Conservation (phyloP, 768 basidiomycete species). For the Mycena galopus region DNA sequence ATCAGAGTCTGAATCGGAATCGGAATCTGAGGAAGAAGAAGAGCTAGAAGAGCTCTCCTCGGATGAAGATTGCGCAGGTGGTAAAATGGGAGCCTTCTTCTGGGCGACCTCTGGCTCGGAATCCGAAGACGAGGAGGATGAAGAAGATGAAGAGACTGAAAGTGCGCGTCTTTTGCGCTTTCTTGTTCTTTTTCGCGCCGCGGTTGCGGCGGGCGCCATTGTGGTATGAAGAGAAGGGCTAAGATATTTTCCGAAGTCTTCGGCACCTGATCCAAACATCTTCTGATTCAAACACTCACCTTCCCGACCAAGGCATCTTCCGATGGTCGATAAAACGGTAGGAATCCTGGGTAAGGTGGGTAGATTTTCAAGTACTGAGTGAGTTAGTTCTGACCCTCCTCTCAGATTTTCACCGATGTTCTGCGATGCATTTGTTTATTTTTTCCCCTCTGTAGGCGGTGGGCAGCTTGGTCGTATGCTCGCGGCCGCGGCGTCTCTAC, state of each 20-base stretch:
- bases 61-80: conserved; percentile 16
- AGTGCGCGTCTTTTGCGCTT: conserved; percentile 69
- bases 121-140: conserved; percentile 36
- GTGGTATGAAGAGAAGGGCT: conserved; percentile 22
- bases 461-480: conserved; percentile 99
- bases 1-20: conserved; percentile 36
- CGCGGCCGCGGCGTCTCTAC: conserved; percentile 86
- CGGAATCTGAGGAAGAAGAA: conserved; percentile 42
- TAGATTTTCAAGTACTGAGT: background rate
- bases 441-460: conserved; percentile 71
- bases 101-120: conserved; percentile 24
- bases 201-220: conserved; percentile 48
- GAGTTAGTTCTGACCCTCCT: background rate
- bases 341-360: conserved; percentile 68
- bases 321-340: conserved; percentile 61
- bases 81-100: conserved; percentile 24
- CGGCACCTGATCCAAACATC: background rate
- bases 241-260: background rate
- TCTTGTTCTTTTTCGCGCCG: conserved; percentile 60
- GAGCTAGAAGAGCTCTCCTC: conserved; percentile 48
- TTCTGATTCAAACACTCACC: conserved; percentile 8
- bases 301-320: background rate
- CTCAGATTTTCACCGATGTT: conserved; percentile 10
- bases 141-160: conserved; percentile 49
- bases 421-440: background rate